Percentiles rank a stretch among this genome's conserved stretches.
phyloP scores from a whole-genome alignment of 495 filamentous ascomycete species.

The Astrocystis sublimbata region DNA sequence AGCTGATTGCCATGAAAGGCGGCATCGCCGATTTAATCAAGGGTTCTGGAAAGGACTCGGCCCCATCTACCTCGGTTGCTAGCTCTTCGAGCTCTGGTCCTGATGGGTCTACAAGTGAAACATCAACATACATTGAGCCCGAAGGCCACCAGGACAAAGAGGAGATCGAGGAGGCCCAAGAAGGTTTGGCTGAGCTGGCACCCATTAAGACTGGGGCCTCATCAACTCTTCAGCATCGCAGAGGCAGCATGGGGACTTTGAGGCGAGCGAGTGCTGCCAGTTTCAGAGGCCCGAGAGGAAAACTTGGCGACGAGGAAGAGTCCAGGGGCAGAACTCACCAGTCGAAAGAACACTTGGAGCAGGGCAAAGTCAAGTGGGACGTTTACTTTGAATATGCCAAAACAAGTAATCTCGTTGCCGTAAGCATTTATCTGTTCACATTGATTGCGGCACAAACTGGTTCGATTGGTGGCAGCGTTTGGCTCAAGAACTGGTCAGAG shows the following conservation, averaged over 20 bases:
- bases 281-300: conserved; percentile 82
- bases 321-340: conserved; percentile 72
- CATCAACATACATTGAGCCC: conserved; percentile 57
- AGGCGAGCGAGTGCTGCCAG: conserved; percentile 89
- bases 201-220: conserved; percentile 62
- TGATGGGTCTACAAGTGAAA: conserved; percentile 56
- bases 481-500: conserved; percentile 93
- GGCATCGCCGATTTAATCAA: conserved; percentile 84
- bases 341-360: conserved; percentile 80
- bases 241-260: conserved; percentile 71
- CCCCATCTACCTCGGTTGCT: conserved; percentile 31
- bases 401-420: conserved; percentile 84
- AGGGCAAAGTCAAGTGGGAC: conserved; percentile 97
- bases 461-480: conserved; percentile 77
- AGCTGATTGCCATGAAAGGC: conserved; percentile 91
- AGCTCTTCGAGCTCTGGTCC: conserved; percentile 32
- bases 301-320: conserved; percentile 80
- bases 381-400: conserved; percentile 90
- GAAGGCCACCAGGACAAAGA: conserved; percentile 50
- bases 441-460: conserved; percentile 79
- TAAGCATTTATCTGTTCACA: conserved; percentile 75
- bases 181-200: conserved; percentile 66
- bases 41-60: conserved; percentile 60
- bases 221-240: conserved; percentile 47
- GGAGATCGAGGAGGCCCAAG: conserved; percentile 72